Evolutionary conservation across 306 rosid species (phyloP).

Genomic region (Quercus agrifolia): DNA sequence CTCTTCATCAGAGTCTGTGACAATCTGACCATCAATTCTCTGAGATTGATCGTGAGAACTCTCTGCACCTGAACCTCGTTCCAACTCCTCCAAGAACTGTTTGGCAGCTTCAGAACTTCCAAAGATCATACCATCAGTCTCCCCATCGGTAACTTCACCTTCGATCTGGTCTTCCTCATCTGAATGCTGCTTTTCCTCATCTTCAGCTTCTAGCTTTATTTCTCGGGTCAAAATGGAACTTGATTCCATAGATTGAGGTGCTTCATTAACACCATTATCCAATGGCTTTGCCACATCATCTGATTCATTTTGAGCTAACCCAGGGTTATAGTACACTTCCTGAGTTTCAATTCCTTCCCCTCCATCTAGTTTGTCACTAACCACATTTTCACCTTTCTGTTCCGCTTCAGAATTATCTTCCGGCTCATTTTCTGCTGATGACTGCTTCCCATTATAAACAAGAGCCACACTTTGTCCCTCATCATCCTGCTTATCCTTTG

Average conservation of each 20-base stretch:
- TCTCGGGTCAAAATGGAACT: constrained; percentile 19
- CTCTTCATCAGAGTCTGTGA: constrained; percentile 84
- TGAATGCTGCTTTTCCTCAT: constrained; percentile 23
- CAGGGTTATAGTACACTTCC: constrained; percentile 6
- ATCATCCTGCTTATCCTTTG: constrained; percentile 15
- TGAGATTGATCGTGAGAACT: constrained; percentile 48
- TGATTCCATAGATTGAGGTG: constrained; percentile 24
- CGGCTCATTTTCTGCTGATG: constrained; percentile 18
- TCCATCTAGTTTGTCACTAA: not conserved
- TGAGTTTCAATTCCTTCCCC: constrained; percentile 4
- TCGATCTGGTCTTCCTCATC: constrained; percentile 41
- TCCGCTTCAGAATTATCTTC: constrained; percentile 16
- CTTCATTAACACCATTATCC: constrained; percentile 6
- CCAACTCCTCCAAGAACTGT: constrained; percentile 68
- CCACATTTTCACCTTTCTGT: constrained; percentile 4
- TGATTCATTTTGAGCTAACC: constrained; percentile 8
- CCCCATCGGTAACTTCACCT: constrained; percentile 48
- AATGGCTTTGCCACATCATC: not conserved
- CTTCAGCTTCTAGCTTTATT: constrained; percentile 29
- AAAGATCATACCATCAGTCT: constrained; percentile 55
- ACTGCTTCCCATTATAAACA: constrained; percentile 3
- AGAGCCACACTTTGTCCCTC: constrained; percentile 8
- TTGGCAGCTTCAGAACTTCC: constrained; percentile 71
- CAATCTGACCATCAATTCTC: constrained; percentile 89
- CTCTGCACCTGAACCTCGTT: constrained; percentile 48